Conservation (phyloP, 306 rosid species). For the Cicer pinnatifidum region DNA sequence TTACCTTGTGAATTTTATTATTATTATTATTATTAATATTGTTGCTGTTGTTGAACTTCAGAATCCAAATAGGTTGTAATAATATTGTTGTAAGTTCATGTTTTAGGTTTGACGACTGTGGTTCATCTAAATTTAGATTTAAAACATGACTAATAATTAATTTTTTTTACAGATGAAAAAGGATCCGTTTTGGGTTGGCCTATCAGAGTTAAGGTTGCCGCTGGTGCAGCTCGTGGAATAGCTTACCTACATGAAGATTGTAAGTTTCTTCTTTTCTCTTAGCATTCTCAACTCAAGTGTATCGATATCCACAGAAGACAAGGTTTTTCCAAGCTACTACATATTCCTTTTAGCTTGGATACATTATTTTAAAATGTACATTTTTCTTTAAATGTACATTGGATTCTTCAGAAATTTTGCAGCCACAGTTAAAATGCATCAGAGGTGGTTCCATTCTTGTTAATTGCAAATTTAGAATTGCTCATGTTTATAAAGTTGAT, state of each 20-base stretch:
- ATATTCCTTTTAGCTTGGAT: slow-evolving; percentile 23
- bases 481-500: slow-evolving; percentile 2
- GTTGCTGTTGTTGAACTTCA: background rate
- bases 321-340: slow-evolving; percentile 4
- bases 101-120: slow-evolving; percentile 27
- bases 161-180: slow-evolving; percentile 55
- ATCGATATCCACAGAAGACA: background rate
- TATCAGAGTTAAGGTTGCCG: slow-evolving; percentile 85
- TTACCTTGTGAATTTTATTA: background rate
- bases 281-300: slow-evolving; percentile 12
- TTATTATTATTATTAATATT: background rate
- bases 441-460: slow-evolving; percentile 27
- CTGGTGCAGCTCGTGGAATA: slow-evolving; percentile 95
- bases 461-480: slow-evolving; percentile 6
- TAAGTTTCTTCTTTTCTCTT: slow-evolving; percentile 51
- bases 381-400: slow-evolving; percentile 3
- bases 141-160: slow-evolving; percentile 34
- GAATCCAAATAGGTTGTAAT: slow-evolving; percentile 30
- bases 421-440: slow-evolving; percentile 26
- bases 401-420: slow-evolving; percentile 29
- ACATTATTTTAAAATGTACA: slow-evolving; percentile 18
- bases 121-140: slow-evolving; percentile 23
- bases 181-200: slow-evolving; percentile 78
- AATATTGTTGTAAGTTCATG: slow-evolving; percentile 25
- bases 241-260: slow-evolving; percentile 98